These are phyloP conservation scores for Stevia rebaudiana DNA, from an alignment of 140 eudicot genomes.

Conservation along the genomic window DNA sequence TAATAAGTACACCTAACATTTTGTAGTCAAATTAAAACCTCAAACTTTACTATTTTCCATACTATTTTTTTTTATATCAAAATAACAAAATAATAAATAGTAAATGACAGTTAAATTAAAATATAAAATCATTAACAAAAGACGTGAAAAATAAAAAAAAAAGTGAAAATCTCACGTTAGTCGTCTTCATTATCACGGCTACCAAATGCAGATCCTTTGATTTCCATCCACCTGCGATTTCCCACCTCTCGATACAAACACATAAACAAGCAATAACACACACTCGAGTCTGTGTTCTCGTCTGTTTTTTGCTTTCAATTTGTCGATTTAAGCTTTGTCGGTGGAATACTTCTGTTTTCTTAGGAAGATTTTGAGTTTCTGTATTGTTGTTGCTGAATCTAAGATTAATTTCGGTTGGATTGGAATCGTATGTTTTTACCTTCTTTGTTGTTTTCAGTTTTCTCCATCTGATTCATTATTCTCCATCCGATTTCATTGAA, in stretches of 20 bases:
- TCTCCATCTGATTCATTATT: too few species aligned
- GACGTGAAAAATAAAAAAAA: not conserved
- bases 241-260: not conserved
- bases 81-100: too few species aligned
- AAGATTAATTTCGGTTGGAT: constrained; percentile 1
- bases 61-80: too few species aligned
- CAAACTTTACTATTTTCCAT: too few species aligned
- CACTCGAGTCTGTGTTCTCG: constrained; percentile 4
- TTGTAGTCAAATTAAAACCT: too few species aligned
- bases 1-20: too few species aligned
- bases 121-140: not conserved
- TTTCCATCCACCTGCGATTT: constrained; percentile 11
- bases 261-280: not conserved
- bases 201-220: constrained; percentile 18
- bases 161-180: not conserved
- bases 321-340: not conserved
- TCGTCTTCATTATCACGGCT: constrained; percentile 14
- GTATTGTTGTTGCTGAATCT: not conserved
- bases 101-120: too few species aligned
- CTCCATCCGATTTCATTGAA: not conserved
- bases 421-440: not conserved
- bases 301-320: not conserved
- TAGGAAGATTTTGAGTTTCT: not conserved
- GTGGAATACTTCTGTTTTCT: constrained; percentile 2
- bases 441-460: not conserved